Evolutionary conservation across 2,329 filamentous ascomycete species (phyloP).

Genomic region (Bertia moriformis): DNA sequence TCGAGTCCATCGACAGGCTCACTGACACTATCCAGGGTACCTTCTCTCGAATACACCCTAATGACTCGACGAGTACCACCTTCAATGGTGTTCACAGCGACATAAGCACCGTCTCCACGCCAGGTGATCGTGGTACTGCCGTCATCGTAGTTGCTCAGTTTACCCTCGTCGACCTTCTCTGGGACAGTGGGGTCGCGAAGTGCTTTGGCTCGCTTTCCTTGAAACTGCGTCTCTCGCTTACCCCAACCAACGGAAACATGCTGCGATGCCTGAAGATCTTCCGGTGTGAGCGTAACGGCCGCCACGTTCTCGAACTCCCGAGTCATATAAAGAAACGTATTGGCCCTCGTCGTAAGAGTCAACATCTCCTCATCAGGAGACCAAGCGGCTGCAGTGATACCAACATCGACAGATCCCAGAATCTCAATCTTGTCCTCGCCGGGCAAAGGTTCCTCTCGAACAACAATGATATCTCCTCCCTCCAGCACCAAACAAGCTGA

Average conservation of each 20-base stretch:
- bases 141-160: conserved; percentile 62
- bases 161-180: conserved; percentile 75
- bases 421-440: conserved; percentile 80
- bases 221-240: conserved; percentile 95
- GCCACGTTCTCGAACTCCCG: conserved; percentile 73
- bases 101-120: conserved; percentile 84
- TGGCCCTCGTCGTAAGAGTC: conserved; percentile 64
- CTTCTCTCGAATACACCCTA: conserved; percentile 80
- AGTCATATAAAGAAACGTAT: conserved; percentile 83
- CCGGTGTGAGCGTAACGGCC: conserved; percentile 54
- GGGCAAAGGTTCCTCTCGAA: conserved; percentile 54
- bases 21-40: conserved; percentile 78
- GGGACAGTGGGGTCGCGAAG: conserved; percentile 88
- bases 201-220: conserved; percentile 75
- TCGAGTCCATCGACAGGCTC: conserved; percentile 92
- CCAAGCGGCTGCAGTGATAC: conserved; percentile 80
- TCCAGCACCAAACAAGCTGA: conserved; percentile 72
- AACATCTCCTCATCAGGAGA: conserved; percentile 89
- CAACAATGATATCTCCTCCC: conserved; percentile 78
- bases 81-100: conserved; percentile 74
- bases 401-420: conserved; percentile 81
- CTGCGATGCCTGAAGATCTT: conserved; percentile 74
- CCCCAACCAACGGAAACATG: conserved; percentile 97
- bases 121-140: conserved; percentile 64
- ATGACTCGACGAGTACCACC: conserved; percentile 59